Evolutionary conservation across 2,329 filamentous ascomycete species (phyloP), one percentile per base, ranked within the genome.

Genomic region (Penicillium sp.): DNA sequence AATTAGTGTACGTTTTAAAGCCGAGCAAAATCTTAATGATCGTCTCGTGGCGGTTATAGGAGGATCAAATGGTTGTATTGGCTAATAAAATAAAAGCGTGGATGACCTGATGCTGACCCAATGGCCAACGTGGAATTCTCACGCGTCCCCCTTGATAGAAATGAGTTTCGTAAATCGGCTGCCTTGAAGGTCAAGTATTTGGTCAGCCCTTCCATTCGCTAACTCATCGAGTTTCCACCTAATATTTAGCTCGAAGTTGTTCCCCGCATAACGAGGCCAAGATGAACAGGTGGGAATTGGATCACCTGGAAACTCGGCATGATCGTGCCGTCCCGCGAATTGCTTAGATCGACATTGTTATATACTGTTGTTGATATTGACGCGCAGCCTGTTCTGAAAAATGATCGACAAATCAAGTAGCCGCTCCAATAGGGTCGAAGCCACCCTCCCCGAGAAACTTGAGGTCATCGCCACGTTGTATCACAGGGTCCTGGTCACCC

Each of bases 401-500:
- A 55, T 19, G 64, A 63, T 61, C 48, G 54, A 53, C 56, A 42
- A 36, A 38, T 10, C 38, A 15, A 31, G 9, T 19, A 19, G 27
- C 13, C 25, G 41, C n/a, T 53, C 59, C 49, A 58, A 60, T 61
- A 17, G 49, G 43, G 45, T 33, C 21, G n/a, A n/a, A 19, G 17
- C 27, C 21, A 19, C n/a, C 15, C 17, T 42, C 19, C 12, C 38
- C 31, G 29, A 43, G 36, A 35, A 50, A 38, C 41, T 17, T 39
- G 35, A 61, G 42, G 44, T 52, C 53, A 55, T 64, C 45, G 57
- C 53, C 54, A 59, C 54, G 36, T 35, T 55, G 33, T 39, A 64
- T 67, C 65, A 67, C 65, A 53, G 53, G 65, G 56, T 50, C 60
- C 29, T 29, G 63, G 63, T 67, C 65, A 67, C 53, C 49, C 55